Conservation (phyloP, 352 stramenopile species). For the Blastocystis sp. region DNA sequence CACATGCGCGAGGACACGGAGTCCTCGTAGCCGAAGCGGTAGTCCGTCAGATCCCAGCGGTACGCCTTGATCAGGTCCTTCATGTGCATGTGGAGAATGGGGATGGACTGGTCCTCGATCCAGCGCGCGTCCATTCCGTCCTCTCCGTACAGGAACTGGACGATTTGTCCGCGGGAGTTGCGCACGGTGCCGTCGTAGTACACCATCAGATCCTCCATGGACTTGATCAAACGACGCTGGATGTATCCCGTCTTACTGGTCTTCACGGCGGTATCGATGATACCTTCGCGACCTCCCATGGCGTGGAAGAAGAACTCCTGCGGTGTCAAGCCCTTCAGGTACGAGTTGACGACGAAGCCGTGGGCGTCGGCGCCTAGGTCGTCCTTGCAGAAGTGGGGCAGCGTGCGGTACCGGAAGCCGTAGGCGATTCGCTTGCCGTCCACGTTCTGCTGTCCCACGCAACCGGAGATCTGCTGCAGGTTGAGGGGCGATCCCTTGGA, state of each 20-base stretch:
- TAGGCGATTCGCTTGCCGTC: slow-evolving; percentile 81
- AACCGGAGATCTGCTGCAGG: slow-evolving; percentile 99
- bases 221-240: slow-evolving; percentile 95
- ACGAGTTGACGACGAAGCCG: slow-evolving; percentile 98
- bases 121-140: slow-evolving; percentile 98
- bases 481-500: slow-evolving; percentile 99
- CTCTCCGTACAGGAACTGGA: slow-evolving; percentile 89
- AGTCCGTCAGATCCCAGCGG: slow-evolving; percentile 35
- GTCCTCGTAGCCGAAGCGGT: not conserved
- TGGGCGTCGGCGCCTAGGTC: slow-evolving; percentile 90
- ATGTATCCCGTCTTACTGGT: slow-evolving; percentile 98
- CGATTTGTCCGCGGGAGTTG: slow-evolving; percentile 75
- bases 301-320: slow-evolving; percentile 99
- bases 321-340: slow-evolving; percentile 82
- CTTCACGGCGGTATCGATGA: slow-evolving; percentile 99
- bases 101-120: slow-evolving; percentile 91
- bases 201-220: slow-evolving; percentile 96
- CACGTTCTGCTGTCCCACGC: slow-evolving; percentile 83
- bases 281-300: slow-evolving; percentile 93
- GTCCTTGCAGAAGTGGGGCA: slow-evolving; percentile 85
- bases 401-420: slow-evolving; percentile 84
- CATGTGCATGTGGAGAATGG: slow-evolving; percentile 28
- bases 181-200: slow-evolving; percentile 96
- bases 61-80: not conserved
- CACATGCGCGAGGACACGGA: not conserved